phyloP scores from a whole-genome alignment of 2,329 filamentous ascomycete species.

The Mycosphaerella arachidis region DNA sequence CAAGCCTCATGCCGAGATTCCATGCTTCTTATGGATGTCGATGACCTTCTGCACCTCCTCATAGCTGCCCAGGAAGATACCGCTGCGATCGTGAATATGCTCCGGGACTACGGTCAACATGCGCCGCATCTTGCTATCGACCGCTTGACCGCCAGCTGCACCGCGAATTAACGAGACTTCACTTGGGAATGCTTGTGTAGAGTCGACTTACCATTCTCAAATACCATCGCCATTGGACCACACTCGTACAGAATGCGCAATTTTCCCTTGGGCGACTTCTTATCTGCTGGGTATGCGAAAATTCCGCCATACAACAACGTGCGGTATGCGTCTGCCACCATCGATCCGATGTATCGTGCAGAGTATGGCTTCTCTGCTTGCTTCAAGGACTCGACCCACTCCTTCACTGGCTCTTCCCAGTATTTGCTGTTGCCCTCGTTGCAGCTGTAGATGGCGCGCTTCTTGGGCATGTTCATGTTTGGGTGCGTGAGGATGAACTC shows the following conservation, averaged over 20 bases:
- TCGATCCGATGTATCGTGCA: conserved; percentile 90
- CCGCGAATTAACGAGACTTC: conserved; percentile 18
- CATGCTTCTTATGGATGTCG: conserved; percentile 63
- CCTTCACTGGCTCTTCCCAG: conserved; percentile 83
- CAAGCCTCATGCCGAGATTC: conserved; percentile 21
- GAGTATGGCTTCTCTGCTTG: conserved; percentile 77
- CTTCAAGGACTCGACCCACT: conserved; percentile 89
- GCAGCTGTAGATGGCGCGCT: conserved; percentile 87
- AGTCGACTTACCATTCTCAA: conserved; percentile 78
- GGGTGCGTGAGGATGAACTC: conserved; percentile 99
- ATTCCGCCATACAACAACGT: conserved; percentile 93
- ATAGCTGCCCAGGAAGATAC: conserved; percentile 92
- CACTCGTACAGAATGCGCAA: conserved; percentile 96
- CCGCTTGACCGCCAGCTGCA: conserved; percentile 80
- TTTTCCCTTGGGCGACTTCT: conserved; percentile 98
- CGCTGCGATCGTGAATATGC: conserved; percentile 89
- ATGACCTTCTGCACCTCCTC: conserved; percentile 97
- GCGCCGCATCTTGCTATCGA: conserved; percentile 84
- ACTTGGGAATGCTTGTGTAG: not conserved
- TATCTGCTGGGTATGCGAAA: conserved; percentile 95
- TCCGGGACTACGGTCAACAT: conserved; percentile 88
- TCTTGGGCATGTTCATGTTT: conserved; percentile 79
- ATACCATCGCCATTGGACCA: conserved; percentile 97
- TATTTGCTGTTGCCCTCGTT: conserved; percentile 98
- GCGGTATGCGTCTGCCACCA: conserved; percentile 97